Evolutionary conservation across 176 grass and related monocot genomes (phyloP).

Genomic region (maize (Zea mays)): DNA sequence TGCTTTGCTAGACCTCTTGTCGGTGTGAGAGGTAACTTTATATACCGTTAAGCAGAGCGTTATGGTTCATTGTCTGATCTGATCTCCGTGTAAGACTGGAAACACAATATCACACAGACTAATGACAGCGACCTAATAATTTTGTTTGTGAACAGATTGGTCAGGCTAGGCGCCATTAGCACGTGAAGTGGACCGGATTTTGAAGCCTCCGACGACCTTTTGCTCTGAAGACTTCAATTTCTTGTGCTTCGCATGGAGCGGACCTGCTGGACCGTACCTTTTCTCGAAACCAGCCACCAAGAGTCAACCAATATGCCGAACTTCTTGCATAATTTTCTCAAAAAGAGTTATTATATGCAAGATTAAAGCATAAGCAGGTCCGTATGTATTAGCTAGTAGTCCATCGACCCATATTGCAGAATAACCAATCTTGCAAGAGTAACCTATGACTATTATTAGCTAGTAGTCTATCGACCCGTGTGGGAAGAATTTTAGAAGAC

Average conservation of each 20-base stretch:
- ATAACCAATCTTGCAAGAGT: too few relatives aligned
- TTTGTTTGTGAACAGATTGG: conserved; percentile 5
- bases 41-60: neutral
- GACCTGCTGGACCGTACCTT: neutral
- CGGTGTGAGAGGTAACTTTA: neutral
- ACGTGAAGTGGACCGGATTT: neutral
- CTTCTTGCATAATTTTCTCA: neutral
- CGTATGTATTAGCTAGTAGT: too few relatives aligned
- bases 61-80: neutral
- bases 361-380: too few relatives aligned
- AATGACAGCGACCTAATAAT: neutral
- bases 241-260: neutral
- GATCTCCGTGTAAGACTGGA: neutral
- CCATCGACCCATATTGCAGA: too few relatives aligned
- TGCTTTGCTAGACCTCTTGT: neutral
- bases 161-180: conserved; percentile 4
- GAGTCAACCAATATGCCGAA: neutral
- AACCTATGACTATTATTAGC: too few relatives aligned
- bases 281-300: too few relatives aligned
- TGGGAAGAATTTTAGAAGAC: too few relatives aligned
- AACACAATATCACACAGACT: neutral
- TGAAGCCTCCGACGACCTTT: conserved; percentile 19
- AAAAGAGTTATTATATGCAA: too few relatives aligned
- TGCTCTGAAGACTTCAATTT: neutral
- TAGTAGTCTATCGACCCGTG: too few relatives aligned